These are phyloP conservation scores for Camellia sinensis DNA, from an alignment of 148 eudicot genomes.

Conservation along the genomic window DNA sequence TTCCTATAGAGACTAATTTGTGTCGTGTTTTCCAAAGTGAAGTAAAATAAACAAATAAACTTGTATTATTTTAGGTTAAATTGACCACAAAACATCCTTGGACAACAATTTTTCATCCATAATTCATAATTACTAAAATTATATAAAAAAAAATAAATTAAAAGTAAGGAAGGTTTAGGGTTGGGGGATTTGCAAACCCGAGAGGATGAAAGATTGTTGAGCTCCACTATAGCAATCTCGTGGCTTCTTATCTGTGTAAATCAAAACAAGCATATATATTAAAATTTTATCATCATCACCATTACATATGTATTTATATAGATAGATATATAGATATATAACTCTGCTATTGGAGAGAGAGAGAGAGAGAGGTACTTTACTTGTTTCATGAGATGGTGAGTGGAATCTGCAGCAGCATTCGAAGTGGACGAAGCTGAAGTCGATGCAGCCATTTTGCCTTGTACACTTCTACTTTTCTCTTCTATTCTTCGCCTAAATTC, in stretches of 20 bases:
- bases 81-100: too few species aligned
- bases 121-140: too few species aligned
- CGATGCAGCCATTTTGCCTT: not conserved
- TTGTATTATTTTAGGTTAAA: too few species aligned
- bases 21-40: too few species aligned
- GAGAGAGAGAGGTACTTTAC: not conserved
- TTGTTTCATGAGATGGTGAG: not conserved
- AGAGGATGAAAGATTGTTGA: conserved; percentile 49
- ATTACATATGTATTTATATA: not conserved
- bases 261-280: too few species aligned
- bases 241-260: conserved; percentile 47
- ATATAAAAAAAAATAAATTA: too few species aligned
- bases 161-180: not conserved
- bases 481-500: not conserved
- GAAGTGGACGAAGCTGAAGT: not conserved
- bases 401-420: not conserved
- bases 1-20: too few species aligned
- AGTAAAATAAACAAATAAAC: too few species aligned
- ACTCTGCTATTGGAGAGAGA: too few species aligned
- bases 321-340: too few species aligned
- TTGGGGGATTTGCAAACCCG: conserved; percentile 27
- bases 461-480: not conserved
- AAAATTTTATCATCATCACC: not conserved
- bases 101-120: too few species aligned
- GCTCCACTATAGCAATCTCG: conserved; percentile 72